Evolutionary conservation across 2,329 filamentous ascomycete genomes (phyloP).

Genomic region (Blastomyces emzantsi): DNA sequence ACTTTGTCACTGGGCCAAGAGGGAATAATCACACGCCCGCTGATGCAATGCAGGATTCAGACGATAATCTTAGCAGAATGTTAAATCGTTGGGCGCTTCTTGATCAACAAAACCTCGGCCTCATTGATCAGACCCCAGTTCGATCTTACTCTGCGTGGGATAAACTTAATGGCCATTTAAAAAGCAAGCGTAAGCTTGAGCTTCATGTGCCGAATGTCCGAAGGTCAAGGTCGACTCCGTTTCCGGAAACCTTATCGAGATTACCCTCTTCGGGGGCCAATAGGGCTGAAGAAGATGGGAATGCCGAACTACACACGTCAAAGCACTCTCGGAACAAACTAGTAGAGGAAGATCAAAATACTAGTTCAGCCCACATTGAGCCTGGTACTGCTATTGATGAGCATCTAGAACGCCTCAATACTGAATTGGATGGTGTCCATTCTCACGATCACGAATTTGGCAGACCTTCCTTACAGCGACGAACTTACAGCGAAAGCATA

Average conservation of each 20-base stretch:
- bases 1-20: background rate
- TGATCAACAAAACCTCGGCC: conserved; percentile 2
- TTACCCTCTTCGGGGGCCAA: background rate
- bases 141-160: background rate
- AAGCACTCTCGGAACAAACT: background rate
- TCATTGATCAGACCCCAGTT: background rate
- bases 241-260: background rate
- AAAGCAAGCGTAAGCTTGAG: background rate
- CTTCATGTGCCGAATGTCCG: background rate
- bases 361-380: background rate
- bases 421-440: too few species aligned
- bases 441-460: background rate
- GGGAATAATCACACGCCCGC: background rate
- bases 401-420: background rate
- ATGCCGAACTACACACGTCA: background rate
- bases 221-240: background rate
- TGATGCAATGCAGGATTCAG: background rate
- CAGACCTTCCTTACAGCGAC: background rate
- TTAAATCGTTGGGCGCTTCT: background rate
- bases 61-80: background rate
- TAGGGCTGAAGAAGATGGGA: background rate
- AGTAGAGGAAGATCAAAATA: background rate
- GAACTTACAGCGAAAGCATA: background rate
- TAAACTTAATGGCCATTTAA: background rate
- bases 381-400: background rate